Percentiles rank a stretch among this genome's conserved stretches.
Evolutionary conservation across 2,329 filamentous ascomycete species (phyloP).

Genomic region (Phoma sp.): DNA sequence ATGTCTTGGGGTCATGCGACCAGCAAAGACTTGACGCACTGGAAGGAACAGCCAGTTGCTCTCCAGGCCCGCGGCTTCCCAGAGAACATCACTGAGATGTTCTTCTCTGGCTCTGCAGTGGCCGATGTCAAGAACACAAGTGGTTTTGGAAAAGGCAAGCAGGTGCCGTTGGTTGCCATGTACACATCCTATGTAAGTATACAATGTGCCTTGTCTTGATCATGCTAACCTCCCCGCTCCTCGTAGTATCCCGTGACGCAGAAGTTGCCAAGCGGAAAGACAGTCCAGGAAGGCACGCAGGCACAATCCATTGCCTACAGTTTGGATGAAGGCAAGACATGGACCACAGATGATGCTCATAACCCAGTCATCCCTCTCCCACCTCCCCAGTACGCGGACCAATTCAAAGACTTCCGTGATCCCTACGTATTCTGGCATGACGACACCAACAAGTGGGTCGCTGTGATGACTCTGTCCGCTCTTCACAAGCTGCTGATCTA

Average conservation of each 20-base stretch:
- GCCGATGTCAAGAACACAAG: not conserved
- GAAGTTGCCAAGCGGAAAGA: not conserved
- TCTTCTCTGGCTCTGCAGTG: not conserved
- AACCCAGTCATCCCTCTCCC: not conserved
- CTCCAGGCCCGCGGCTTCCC: not conserved
- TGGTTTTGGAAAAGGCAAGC: not conserved
- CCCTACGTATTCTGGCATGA: not conserved
- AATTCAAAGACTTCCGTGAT: not conserved
- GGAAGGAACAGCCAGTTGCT: not conserved
- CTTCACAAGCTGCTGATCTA: not conserved
- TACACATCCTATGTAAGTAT: not conserved
- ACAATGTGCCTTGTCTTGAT: not conserved
- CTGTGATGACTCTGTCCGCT: not conserved
- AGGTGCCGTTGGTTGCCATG: not conserved
- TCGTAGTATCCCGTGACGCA: not conserved
- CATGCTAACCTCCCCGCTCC: not conserved
- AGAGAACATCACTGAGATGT: not conserved
- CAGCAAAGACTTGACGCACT: not conserved
- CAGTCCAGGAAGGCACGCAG: not conserved
- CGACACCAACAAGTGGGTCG: not conserved
- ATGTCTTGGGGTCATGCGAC: constrained; percentile 1
- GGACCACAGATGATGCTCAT: not conserved
- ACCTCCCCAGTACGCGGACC: not conserved
- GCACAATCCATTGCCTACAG: not conserved
- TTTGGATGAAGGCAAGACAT: not conserved